Evolutionary conservation across 805 yeast species (phyloP), one percentile per base, ranked within the genome.

Genomic region (Yamadazyma endophytica): DNA sequence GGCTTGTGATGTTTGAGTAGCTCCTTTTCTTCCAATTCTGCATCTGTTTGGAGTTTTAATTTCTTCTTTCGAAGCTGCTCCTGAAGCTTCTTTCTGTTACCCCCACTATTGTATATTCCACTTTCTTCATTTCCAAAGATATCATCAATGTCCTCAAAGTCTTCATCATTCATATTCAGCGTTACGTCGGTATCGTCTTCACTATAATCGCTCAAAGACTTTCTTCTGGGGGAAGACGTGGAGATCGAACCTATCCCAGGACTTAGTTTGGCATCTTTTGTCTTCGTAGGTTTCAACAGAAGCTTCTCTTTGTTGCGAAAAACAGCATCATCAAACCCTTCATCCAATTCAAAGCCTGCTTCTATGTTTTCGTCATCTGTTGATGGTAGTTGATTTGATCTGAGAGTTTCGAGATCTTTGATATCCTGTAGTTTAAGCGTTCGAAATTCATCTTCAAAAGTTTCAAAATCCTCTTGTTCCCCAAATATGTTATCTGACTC

Each of bases 141-240:
- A 31, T 59, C 52, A 35, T 64, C 70, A 26, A 60, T 32, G 15
- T 58, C 64, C 30, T 58, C 65, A 33, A 54, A 50, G 12, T 16
- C 31, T 4, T 30, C 33, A 18, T 24, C 15, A 8, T n/a, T 9
- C 4, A 25, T 25, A 11, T 30, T 17, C 2, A 14, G 13, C 2
- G 70, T 63, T 21, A 54, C 51, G 29, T 62, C 68, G 0, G 70
- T 64, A 19, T 59, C 66, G 23, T 49, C 59, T 33, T 64, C 70
- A 33, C 68, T 59, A 36, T 60, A 61, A 17, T 61, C 65, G 35
- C 61, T 51, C 24, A 61, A 38, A 1, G 61, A 46, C 22, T 47
- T 49, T 6, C 56, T 33, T n/a, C 48, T 36, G 6, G 36, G 36
- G 13, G 46, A 32, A 19, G 34, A 39, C 24, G 30, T 27, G 6